Conservation (phyloP, 2,329 filamentous ascomycete species). For the Leptographium flavum region DNA sequence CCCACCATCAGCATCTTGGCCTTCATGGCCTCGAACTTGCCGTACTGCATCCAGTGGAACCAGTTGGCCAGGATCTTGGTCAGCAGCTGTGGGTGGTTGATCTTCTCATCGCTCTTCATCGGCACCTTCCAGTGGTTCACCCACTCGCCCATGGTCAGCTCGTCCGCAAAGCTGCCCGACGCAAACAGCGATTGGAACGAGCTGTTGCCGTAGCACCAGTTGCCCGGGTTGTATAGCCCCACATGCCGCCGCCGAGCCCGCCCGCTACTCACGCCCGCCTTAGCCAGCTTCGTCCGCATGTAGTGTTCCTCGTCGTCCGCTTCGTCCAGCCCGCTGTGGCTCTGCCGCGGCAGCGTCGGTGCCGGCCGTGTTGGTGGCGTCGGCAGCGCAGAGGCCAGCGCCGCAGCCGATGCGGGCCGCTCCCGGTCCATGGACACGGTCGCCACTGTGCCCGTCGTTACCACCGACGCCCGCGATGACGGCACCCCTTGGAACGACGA, state of each 20-base stretch:
- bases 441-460: too few species aligned
- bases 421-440: too few species aligned
- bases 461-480: conserved; percentile 12
- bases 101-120: conserved; percentile 43
- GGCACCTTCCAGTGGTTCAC: conserved; percentile 52
- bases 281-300: conserved; percentile 26
- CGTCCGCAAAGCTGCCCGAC: conserved; percentile 52
- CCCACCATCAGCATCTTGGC: conserved; percentile 44
- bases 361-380: conserved; percentile 51
- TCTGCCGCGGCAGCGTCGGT: conserved; percentile 52
- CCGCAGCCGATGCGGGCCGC: conserved; percentile 16
- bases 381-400: conserved; percentile 26
- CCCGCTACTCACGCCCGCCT: conserved; percentile 14
- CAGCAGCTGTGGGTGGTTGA: conserved; percentile 42
- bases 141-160: conserved; percentile 46
- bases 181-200: conserved; percentile 70
- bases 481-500: conserved; percentile 10
- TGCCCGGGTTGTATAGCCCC: conserved; percentile 66
- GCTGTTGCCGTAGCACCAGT: conserved; percentile 89
- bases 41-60: conserved; percentile 40
- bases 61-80: conserved; percentile 44
- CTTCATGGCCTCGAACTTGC: conserved; percentile 35
- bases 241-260: conserved; percentile 35
- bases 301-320: conserved; percentile 22
- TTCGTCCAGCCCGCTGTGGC: conserved; percentile 60